Percentiles rank a stretch among this genome's conserved stretches.
phyloP scores from a whole-genome alignment of 257 asterid genomes.

The Solanum commersonii region DNA sequence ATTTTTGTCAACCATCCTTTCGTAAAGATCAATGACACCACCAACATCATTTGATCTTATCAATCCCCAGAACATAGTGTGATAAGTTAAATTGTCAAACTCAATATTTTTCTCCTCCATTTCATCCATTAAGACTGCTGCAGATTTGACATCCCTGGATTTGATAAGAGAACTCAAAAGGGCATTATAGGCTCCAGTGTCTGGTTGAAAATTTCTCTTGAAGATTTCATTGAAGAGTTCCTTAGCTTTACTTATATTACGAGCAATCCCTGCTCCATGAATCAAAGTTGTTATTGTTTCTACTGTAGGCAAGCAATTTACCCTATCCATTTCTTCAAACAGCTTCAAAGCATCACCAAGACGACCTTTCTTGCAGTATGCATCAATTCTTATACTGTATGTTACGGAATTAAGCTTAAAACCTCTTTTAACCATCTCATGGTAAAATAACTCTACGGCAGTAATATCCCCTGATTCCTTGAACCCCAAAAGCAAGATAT shows the following conservation, averaged over 20 bases:
- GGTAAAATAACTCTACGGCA: constrained; percentile 79
- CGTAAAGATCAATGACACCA: constrained; percentile 45
- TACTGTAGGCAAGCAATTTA: constrained; percentile 39
- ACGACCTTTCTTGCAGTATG: constrained; percentile 65
- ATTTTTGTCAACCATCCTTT: constrained; percentile 42
- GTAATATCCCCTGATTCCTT: constrained; percentile 78
- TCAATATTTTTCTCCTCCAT: constrained; percentile 47
- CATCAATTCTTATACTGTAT: constrained; percentile 59
- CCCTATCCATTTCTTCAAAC: constrained; percentile 61
- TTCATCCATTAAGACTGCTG: constrained; percentile 49
- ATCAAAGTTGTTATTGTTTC: constrained; percentile 76
- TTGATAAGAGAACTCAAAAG: constrained; percentile 55
- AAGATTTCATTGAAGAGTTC: constrained; percentile 43
- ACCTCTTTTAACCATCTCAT: constrained; percentile 85
- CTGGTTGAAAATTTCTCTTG: constrained; percentile 39
- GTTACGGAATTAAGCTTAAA: constrained; percentile 62
- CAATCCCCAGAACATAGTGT: constrained; percentile 63
- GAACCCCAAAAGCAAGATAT: constrained; percentile 80
- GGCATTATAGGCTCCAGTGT: constrained; percentile 69
- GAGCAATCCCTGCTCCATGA: constrained; percentile 87
- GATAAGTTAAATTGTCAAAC: constrained; percentile 65
- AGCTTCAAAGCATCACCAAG: constrained; percentile 73
- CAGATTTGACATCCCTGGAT: constrained; percentile 50
- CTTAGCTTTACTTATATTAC: constrained; percentile 51
- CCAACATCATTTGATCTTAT: constrained; percentile 39